Evolutionary conservation across 129 eudicot genomes (phyloP), one percentile per base, ranked within the genome.

Genomic region (Ambrosia trifida): DNA sequence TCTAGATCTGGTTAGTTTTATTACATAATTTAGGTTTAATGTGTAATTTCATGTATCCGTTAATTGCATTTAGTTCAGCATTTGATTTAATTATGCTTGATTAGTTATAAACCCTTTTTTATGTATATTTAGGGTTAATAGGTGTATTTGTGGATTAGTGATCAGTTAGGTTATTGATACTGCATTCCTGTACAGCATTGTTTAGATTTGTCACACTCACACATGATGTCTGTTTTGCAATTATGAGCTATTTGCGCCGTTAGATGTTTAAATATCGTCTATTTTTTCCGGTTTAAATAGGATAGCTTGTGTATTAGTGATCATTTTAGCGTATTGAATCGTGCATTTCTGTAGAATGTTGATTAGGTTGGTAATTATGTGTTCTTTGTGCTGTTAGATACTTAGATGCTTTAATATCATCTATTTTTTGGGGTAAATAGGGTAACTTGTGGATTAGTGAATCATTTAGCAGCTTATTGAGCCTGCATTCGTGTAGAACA

Each of bases 1-100:
- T 49, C 40, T 64, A 74, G 80, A 76, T 76, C 80, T 76, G 75
- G 74, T 76, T 58, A 49, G 18, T 64, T 36, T 47, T 33, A 5
- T 19, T 65, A 51, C 20, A 5, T 24, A 63, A 12, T 35, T 73
- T 63, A 62, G 62, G 70, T 63, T 72, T 73, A 49, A n/a, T 60
- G 35, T 61, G 56, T 20, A 20, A 66, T 41, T 31, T 44, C 4
- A 19, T 6, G 41, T 45, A 11, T 56, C 47, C 49, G 36, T 57
- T 67, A 4, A 45, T 54, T 44, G 60, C 49, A 63, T 28, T 73
- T 68, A 57, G 56, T 24, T 74, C 79, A 52, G 28, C 72, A 51
- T 64, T 64, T 74, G 58, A 7, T 73, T 33, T 43, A 16, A 33
- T 30, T 59, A 56, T 56, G 59, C 46, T 54, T 11, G 11, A 58